These are phyloP conservation scores for Penicillium sp. DNA, from an alignment of 2,329 filamentous ascomycete species.

Conservation along the genomic window DNA sequence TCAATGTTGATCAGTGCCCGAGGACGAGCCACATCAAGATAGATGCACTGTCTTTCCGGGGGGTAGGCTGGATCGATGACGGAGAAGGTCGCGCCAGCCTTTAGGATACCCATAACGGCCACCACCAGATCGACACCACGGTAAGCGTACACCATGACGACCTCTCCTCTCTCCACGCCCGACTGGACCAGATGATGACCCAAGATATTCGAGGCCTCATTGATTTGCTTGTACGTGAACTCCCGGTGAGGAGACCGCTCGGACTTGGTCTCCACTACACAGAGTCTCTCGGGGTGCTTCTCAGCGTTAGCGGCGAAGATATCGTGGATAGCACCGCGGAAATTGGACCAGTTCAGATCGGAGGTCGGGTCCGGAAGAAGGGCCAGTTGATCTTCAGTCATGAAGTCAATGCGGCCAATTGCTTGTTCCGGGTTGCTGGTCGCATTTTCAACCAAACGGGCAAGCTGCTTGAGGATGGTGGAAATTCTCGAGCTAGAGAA, in stretches of 20 bases:
- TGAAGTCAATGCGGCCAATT: slow-evolving; percentile 40
- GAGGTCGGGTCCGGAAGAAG: slow-evolving; percentile 37
- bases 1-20: slow-evolving; percentile 63
- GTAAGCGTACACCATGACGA: slow-evolving; percentile 87
- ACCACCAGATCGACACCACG: slow-evolving; percentile 69
- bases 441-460: slow-evolving; percentile 35
- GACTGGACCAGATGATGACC: slow-evolving; percentile 68
- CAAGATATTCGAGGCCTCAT: slow-evolving; percentile 71
- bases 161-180: slow-evolving; percentile 69
- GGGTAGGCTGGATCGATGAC: slow-evolving; percentile 74
- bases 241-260: slow-evolving; percentile 48
- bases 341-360: slow-evolving; percentile 40
- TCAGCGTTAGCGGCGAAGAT: slow-evolving; percentile 46
- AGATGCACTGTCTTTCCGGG: slow-evolving; percentile 69
- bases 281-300: slow-evolving; percentile 58
- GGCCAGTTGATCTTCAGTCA: slow-evolving; percentile 28
- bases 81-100: slow-evolving; percentile 52
- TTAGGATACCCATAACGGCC: slow-evolving; percentile 67
- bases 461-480: slow-evolving; percentile 38
- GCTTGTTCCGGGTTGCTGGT: slow-evolving; percentile 33
- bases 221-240: slow-evolving; percentile 80
- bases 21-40: slow-evolving; percentile 70
- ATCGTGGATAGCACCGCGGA: slow-evolving; percentile 39
- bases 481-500: slow-evolving; percentile 41
- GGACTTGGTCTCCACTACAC: slow-evolving; percentile 58